Evolutionary conservation across 2,329 filamentous ascomycete genomes (phyloP), one percentile per base, ranked within the genome.

Genomic region (Calycina herbarum): DNA sequence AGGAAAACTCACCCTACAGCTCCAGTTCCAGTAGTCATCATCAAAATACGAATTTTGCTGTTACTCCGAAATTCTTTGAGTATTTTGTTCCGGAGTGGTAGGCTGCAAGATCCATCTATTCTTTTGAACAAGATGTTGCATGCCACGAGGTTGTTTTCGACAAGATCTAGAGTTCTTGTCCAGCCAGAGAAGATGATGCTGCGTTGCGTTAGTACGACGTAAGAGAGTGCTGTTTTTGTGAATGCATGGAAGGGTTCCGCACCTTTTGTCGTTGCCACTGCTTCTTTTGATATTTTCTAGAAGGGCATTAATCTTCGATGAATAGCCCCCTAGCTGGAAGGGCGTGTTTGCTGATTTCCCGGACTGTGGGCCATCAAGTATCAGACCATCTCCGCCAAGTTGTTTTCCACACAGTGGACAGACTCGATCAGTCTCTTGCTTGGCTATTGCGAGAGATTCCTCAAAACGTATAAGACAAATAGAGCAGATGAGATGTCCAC

Each of bases 21-120:
- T 13, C 68, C 62, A 6, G 64, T 68, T 8, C 68, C 68, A n/a
- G 67, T 70, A 10, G 64, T 85, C 82, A 86, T 85, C 15, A 86
- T 77, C 0, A 86, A 58, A 13, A 69, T 59, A 24, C 60, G 67
- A 42, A 60, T 68, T n/a, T 56, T 48, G 13, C 60, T 24, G 38
- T 74, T 59, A 7, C 48, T 54, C 15, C 24, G 48, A 24, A 40
- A 40, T 15, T 40, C 35, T 40, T 40, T 40, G n/a, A 54, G 24
- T 54, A 54, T 54, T 20, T 54, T 54, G n/a, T 24, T 20, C 11
- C 48, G 48, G 8, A 8, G 48, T 20, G 24, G 6, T 3, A 54
- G n/a, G 8, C n/a, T 17, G 15, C 24, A 13, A 20, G 48, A 54
- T 10, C 48, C 48, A 13, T 54, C 48, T 20, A 54, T 54, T 24